These are phyloP conservation scores for Suaeda aralocaspica DNA, from an alignment of 148 eudicot species.

Conservation along the genomic window DNA sequence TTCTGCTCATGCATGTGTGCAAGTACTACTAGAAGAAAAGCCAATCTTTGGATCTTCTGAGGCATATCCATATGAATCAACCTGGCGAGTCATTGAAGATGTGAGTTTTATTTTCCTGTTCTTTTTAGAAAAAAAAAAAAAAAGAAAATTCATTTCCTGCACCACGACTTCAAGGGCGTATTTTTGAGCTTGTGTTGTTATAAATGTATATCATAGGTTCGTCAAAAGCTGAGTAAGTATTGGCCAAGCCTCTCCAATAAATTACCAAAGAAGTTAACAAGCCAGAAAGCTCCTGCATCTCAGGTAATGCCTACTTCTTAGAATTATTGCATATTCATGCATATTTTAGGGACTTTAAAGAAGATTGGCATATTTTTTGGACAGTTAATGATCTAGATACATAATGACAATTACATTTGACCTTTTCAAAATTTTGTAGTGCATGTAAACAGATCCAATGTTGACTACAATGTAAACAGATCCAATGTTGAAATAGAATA, in stretches of 20 bases:
- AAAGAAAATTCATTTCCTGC: background rate
- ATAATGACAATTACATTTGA: background rate
- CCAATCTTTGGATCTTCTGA: conserved; percentile 55
- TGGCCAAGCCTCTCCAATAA: conserved; percentile 70
- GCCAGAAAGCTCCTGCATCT: conserved; percentile 33
- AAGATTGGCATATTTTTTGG: background rate
- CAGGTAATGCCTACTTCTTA: conserved; percentile 38
- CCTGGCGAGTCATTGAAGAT: conserved; percentile 82
- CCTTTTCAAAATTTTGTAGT: background rate
- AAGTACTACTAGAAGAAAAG: conserved; percentile 68
- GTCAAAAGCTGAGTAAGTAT: conserved; percentile 45
- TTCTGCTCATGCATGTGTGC: conserved; percentile 82
- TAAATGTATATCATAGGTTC: conserved; percentile 49
- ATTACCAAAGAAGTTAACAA: conserved; percentile 49
- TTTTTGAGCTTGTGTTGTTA: background rate
- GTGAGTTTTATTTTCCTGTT: conserved; percentile 36
- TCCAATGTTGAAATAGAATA: background rate
- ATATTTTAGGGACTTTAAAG: background rate
- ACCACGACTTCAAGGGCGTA: background rate
- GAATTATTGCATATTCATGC: background rate
- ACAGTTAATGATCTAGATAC: background rate
- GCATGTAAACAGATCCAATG: background rate
- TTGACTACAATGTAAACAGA: background rate
- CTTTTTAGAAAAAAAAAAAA: no score
- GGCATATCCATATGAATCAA: conserved; percentile 82